These are phyloP conservation scores for Chlorella variabilis DNA, from an alignment of 163 green algal genomes.

Conservation along the genomic window DNA sequence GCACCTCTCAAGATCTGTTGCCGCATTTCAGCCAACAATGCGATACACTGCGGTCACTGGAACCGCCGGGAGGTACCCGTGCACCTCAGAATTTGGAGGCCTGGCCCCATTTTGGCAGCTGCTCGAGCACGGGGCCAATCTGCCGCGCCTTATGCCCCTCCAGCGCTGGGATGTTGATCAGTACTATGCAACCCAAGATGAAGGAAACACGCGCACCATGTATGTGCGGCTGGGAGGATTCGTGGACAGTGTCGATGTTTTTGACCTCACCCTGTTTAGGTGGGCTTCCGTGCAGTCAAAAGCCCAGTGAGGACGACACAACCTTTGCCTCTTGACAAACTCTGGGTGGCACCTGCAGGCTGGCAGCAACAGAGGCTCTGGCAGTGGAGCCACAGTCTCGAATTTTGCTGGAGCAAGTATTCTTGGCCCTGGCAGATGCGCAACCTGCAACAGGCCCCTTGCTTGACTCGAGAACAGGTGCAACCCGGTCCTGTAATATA, in stretches of 20 bases:
- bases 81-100: background rate
- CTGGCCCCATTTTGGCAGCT: background rate
- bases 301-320: background rate
- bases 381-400: constrained; percentile 89
- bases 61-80: background rate
- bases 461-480: constrained; percentile 17
- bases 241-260: constrained; percentile 60
- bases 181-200: constrained; percentile 2
- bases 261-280: constrained; percentile 72
- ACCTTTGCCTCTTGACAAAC: background rate
- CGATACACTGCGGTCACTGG: too few species aligned
- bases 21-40: too few species aligned
- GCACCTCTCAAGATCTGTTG: too few species aligned
- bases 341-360: constrained; percentile 11
- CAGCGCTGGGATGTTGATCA: constrained; percentile 43
- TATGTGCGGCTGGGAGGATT: constrained; percentile 68
- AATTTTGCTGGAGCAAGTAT: constrained; percentile 72
- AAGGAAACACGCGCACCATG: background rate
- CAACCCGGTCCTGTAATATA: too few species aligned
- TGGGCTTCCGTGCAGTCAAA: too few species aligned
- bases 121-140: background rate
- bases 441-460: background rate
- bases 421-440: constrained; percentile 45
- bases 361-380: constrained; percentile 64
- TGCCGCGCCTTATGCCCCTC: background rate